Evolutionary conservation across 164 flowering plant genomes (phyloP).

Genomic region (Saururus chinensis): DNA sequence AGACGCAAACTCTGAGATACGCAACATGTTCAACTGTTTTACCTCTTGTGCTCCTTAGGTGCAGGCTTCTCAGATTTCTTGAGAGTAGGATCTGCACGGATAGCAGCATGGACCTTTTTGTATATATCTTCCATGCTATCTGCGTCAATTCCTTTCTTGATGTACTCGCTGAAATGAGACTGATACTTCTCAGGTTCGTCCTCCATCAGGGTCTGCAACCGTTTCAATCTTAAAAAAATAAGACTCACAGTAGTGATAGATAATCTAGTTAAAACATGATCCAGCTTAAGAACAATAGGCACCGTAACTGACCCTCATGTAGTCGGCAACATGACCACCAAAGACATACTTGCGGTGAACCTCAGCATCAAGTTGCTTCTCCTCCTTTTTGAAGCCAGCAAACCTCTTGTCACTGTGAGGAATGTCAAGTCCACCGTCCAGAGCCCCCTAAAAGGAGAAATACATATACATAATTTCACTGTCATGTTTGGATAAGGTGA

Average conservation of each 20-base stretch:
- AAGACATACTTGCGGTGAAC: slow-evolving; percentile 70
- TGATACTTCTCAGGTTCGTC: slow-evolving; percentile 90
- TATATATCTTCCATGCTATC: slow-evolving; percentile 51
- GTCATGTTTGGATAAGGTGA: too few species aligned
- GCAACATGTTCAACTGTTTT: background rate
- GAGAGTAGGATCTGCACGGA: slow-evolving; percentile 36
- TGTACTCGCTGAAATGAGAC: slow-evolving; percentile 58
- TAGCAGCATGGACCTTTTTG: slow-evolving; percentile 57
- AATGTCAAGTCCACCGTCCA: slow-evolving; percentile 84
- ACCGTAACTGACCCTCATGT: slow-evolving; percentile 42
- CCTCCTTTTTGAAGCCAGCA: slow-evolving; percentile 58
- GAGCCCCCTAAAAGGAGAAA: slow-evolving; percentile 45
- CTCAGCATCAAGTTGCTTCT: slow-evolving; percentile 68
- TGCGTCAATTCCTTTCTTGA: slow-evolving; percentile 51
- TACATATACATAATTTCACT: too few species aligned
- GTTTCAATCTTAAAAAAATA: background rate
- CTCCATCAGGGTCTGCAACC: slow-evolving; percentile 41
- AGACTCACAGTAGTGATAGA: background rate
- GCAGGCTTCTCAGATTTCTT: slow-evolving; percentile 54
- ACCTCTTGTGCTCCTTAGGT: slow-evolving; percentile 87
- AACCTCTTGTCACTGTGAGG: slow-evolving; percentile 87
- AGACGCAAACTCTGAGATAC: too few species aligned
- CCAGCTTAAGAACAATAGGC: too few species aligned
- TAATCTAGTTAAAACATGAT: too few species aligned
- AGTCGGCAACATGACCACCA: slow-evolving; percentile 75